Percentiles rank a stretch among this genome's conserved stretches.
Evolutionary conservation across 1,139 yeast species (phyloP).

Genomic region (Geotrichum fermentans): DNA sequence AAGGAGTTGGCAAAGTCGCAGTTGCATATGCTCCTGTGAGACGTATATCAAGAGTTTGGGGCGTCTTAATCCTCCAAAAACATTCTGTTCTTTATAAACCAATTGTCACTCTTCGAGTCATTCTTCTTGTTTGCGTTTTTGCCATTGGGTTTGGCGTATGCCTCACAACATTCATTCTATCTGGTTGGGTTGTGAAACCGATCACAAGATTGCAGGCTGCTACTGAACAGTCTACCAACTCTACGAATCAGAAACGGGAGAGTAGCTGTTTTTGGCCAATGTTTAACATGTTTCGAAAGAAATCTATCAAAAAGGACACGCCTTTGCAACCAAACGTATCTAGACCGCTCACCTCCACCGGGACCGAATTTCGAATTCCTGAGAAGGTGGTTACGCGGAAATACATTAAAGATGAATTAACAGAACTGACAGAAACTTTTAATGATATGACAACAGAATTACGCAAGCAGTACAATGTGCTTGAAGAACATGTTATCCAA

Average conservation of each 20-base stretch:
- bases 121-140: slow-evolving; percentile 73
- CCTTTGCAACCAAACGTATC: slow-evolving; percentile 9
- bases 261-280: background rate
- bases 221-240: slow-evolving; percentile 54
- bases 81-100: slow-evolving; percentile 61
- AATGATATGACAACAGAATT: slow-evolving; percentile 90
- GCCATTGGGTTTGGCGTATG: slow-evolving; percentile 77
- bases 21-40: slow-evolving; percentile 62
- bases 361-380: slow-evolving; percentile 32
- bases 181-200: slow-evolving; percentile 84
- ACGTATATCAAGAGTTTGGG: slow-evolving; percentile 55
- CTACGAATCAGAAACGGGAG: background rate
- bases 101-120: slow-evolving; percentile 55
- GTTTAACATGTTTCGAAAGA: background rate
- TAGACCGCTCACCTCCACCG: background rate
- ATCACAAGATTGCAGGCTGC: slow-evolving; percentile 78
- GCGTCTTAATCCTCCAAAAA: slow-evolving; percentile 63
- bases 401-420: slow-evolving; percentile 69
- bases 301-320: background rate
- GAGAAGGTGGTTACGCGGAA: slow-evolving; percentile 32
- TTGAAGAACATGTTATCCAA: slow-evolving; percentile 81
- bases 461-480: slow-evolving; percentile 72
- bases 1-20: slow-evolving; percentile 49
- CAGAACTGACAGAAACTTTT: slow-evolving; percentile 85
- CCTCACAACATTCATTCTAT: slow-evolving; percentile 69